A percentile compares a stretch with the other conserved stretches of the same genome.
Conservation (phyloP, 257 asterid species). For the Fraxinus cuspidata region DNA sequence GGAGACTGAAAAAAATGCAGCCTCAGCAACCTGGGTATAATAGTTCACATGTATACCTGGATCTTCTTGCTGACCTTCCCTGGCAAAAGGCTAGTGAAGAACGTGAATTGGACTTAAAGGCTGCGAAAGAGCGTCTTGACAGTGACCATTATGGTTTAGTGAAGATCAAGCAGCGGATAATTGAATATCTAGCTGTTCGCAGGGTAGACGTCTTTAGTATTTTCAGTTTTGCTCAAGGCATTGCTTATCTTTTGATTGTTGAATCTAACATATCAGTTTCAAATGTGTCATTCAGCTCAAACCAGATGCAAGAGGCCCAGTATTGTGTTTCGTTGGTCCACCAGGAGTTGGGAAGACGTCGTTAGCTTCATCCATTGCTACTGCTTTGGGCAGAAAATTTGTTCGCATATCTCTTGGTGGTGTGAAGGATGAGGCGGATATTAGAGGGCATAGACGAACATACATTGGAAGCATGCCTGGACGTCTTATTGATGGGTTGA, state of each 20-base stretch:
- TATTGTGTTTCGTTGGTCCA: slow-evolving; percentile 98
- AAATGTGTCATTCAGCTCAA: slow-evolving; percentile 69
- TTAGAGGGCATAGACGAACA: slow-evolving; percentile 97
- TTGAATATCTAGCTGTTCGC: slow-evolving; percentile 97
- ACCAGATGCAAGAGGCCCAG: slow-evolving; percentile 98
- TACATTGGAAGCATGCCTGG: slow-evolving; percentile 99
- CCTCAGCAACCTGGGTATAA: slow-evolving; percentile 98
- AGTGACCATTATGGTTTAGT: slow-evolving; percentile 89
- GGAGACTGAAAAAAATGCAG: slow-evolving; percentile 99
- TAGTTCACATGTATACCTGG: slow-evolving; percentile 93
- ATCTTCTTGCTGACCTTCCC: slow-evolving; percentile 95
- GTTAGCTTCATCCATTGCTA: slow-evolving; percentile 92
- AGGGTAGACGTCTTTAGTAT: slow-evolving; percentile 58
- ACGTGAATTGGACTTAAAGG: slow-evolving; percentile 75
- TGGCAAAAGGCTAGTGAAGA: slow-evolving; percentile 95
- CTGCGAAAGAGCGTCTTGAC: slow-evolving; percentile 90
- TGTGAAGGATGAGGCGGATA: slow-evolving; percentile 98
- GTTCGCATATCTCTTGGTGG: slow-evolving; percentile 97
- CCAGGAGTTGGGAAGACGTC: slow-evolving; percentile 99
- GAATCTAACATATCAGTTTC: slow-evolving; percentile 24
- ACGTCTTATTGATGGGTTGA: slow-evolving; percentile 96
- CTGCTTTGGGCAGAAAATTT: slow-evolving; percentile 96
- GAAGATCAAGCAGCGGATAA: slow-evolving; percentile 95
- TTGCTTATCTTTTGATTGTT: slow-evolving; percentile 18
- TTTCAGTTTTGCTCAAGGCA: slow-evolving; percentile 1